These are phyloP conservation scores for Calonectria hawksworthii DNA, from an alignment of 2,329 filamentous ascomycete species.

Conservation along the genomic window DNA sequence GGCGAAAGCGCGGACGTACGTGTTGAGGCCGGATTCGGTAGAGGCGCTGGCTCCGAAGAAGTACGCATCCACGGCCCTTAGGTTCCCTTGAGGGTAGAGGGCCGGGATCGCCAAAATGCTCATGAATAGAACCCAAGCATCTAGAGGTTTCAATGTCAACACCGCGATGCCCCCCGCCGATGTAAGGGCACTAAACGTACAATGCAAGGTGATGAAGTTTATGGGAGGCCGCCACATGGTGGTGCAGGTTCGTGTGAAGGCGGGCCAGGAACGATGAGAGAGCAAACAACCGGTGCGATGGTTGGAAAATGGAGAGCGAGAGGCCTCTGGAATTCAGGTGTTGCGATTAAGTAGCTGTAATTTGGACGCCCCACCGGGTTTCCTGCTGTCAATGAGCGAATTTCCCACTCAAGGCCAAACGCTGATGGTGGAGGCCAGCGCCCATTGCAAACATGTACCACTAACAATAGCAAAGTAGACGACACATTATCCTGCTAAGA, in stretches of 20 bases:
- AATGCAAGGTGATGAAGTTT: constrained; percentile 44
- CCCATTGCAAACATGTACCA: background rate
- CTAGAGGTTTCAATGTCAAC: constrained; percentile 24
- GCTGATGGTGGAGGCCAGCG: background rate
- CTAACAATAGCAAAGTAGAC: background rate
- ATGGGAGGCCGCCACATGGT: constrained; percentile 41
- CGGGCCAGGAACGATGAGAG: background rate
- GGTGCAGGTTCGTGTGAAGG: background rate
- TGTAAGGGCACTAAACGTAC: constrained; percentile 30
- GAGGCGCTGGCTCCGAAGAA: constrained; percentile 64
- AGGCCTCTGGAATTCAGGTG: background rate
- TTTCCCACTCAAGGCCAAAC: background rate
- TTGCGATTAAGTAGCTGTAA: background rate
- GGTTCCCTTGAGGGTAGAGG: constrained; percentile 39
- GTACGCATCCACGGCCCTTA: constrained; percentile 59
- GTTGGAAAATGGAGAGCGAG: background rate
- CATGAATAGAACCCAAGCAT: constrained; percentile 41
- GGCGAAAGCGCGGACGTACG: constrained; percentile 54
- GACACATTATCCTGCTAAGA: background rate
- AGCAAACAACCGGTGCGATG: background rate
- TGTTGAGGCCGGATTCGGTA: constrained; percentile 65
- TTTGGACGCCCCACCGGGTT: background rate
- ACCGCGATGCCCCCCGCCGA: background rate
- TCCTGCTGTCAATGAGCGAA: background rate
- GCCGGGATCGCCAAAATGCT: constrained; percentile 34